These are phyloP conservation scores for Cyberlindnera misumaiensis DNA, from an alignment of 805 yeast species.

Conservation along the genomic window DNA sequence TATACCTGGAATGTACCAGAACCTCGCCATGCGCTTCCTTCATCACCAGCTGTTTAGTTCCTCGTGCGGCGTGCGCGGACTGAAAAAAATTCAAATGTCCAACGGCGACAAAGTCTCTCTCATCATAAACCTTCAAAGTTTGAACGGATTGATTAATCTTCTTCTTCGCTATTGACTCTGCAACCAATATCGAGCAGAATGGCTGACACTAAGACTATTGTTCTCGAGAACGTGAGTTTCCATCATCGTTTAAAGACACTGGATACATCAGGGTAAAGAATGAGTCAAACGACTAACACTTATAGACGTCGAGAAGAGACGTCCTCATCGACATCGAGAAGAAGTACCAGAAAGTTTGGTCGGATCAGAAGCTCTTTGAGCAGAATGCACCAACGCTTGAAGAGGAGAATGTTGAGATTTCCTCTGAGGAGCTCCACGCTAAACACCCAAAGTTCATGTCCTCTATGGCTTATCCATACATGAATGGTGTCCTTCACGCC, in stretches of 20 bases:
- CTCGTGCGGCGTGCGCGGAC: background rate
- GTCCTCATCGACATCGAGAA: constrained; percentile 80
- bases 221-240: constrained; percentile 33
- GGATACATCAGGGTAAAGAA: background rate
- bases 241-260: background rate
- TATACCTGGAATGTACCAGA: too few species aligned
- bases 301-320: constrained; percentile 87
- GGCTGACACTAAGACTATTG: constrained; percentile 29
- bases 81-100: background rate
- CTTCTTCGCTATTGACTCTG: background rate
- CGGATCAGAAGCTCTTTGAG: constrained; percentile 77
- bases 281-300: constrained; percentile 3
- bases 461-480: constrained; percentile 92
- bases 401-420: constrained; percentile 47
- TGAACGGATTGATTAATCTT: background rate
- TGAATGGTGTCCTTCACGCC: constrained; percentile 97
- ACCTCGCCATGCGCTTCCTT: too few species aligned
- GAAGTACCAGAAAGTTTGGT: constrained; percentile 82
- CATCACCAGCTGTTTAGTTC: too few species aligned
- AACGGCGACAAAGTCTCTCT: background rate
- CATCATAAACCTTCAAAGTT: background rate
- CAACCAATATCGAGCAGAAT: constrained; percentile 5
- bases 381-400: constrained; percentile 78
- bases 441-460: constrained; percentile 82
- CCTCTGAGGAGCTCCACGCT: constrained; percentile 54